Base-by-base conservation (phyloP, 192 early-diverging fungal species). In the Backusella mclennaniae region DNA sequence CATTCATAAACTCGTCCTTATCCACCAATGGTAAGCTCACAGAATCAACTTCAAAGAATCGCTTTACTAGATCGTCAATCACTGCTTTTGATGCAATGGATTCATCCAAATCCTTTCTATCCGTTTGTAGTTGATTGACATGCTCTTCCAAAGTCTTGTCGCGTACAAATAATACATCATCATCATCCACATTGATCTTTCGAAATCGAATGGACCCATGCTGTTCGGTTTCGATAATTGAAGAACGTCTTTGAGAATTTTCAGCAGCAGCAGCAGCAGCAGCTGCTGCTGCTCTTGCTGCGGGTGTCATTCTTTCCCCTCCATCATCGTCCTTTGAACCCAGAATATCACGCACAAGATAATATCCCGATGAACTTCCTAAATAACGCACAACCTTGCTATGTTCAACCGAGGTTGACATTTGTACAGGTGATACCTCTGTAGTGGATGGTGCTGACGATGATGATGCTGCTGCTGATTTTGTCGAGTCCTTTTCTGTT, bases 291-390 rank as follows among this genome's bases (percentile, higher is more conserved):
- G 35, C 14, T 0, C 19, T 29, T 59, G 1, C 19, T 15, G 73
- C 36, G 0, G 73, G 39, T 14, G 41, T 26, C 68, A 67, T 33
- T n/a, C 9, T 12, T 6, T 17, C n/a, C 7, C 2, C 15, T 26
- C 44, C 36, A 7, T 72, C 21, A 6, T 63, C 2, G 14, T 69
- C 56, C 1, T 8, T 33, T 4, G 73, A 69, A 1, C 33, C 39
- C 31, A 76, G 19, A 6, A 76, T 76, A n/a, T 76, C 75, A 35
- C 52, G 21, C 31, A 80, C 69, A 41, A 80, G 46, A 35, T 80
- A 80, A 33, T 74, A 70, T 26, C 78, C 78, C 8, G 78, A 80
- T 15, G 78, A 80, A 23, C 78, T 80, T n/a, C 78, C 78, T 9
- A 76, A 38, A 21, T 72, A 80, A 3, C 74, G 68, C 8, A 75